phyloP scores from a whole-genome alignment of 1,284 basidiomycete species.

The Schizophyllum commune region DNA sequence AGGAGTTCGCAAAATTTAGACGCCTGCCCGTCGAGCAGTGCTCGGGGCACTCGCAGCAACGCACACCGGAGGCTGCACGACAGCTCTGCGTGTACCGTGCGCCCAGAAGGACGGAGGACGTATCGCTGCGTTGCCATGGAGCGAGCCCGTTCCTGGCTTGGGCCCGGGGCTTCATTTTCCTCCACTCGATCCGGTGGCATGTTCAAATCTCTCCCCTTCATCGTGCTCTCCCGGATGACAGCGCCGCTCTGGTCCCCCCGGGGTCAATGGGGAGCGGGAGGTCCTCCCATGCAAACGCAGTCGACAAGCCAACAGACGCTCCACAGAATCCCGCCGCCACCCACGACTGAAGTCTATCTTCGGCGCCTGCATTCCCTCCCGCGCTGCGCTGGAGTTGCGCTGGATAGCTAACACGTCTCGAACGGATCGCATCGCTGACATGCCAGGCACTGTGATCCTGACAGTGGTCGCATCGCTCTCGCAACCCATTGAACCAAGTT shows the following conservation, averaged over 20 bases:
- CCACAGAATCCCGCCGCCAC: background rate
- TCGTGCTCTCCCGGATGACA: background rate
- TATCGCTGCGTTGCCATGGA: background rate
- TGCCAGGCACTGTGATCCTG: background rate
- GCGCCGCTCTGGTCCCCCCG: background rate
- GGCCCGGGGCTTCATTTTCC: background rate
- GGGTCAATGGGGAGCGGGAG: background rate
- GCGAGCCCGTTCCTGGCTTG: background rate
- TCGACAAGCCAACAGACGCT: background rate
- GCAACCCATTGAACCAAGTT: too few relatives aligned
- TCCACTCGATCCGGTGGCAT: background rate
- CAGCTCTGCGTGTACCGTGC: background rate
- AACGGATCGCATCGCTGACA: background rate
- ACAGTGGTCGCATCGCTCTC: background rate
- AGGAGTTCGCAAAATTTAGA: background rate
- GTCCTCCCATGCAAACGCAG: background rate
- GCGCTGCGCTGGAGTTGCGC: background rate
- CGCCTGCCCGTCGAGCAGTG: too few relatives aligned
- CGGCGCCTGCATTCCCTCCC: background rate
- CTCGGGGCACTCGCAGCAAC: background rate
- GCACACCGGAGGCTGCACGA: background rate
- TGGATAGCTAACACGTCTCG: background rate
- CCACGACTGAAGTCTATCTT: background rate
- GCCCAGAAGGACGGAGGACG: background rate
- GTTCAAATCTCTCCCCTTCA: background rate